These are phyloP conservation scores for Malassezia obtusa DNA, from an alignment of 1,284 basidiomycete genomes.

Conservation along the genomic window DNA sequence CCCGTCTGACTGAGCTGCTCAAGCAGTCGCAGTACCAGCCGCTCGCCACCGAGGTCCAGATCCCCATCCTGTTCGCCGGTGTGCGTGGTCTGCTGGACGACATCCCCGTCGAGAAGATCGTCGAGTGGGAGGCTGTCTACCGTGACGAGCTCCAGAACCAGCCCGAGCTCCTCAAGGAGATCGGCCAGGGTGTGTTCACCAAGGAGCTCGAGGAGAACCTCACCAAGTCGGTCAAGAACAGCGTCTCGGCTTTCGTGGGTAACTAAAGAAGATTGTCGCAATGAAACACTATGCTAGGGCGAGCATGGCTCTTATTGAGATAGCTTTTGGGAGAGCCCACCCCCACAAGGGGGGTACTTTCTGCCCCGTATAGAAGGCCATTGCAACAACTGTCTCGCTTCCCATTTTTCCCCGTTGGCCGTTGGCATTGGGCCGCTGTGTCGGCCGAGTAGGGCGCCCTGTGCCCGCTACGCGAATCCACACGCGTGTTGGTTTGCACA, in stretches of 20 bases:
- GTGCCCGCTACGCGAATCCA: background rate
- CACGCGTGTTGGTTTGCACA: background rate
- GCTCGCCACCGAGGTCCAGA: slow-evolving; percentile 78
- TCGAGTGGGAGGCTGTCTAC: slow-evolving; percentile 84
- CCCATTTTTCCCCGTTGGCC: too few species aligned
- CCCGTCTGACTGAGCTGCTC: slow-evolving; percentile 93
- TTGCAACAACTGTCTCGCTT: too few species aligned
- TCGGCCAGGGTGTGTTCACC: slow-evolving; percentile 70
- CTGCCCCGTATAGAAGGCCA: too few species aligned
- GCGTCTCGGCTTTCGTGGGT: slow-evolving; percentile 37
- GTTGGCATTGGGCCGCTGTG: background rate
- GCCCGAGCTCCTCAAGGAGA: slow-evolving; percentile 53
- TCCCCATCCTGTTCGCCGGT: slow-evolving; percentile 97
- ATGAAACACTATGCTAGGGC: background rate
- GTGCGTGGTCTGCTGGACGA: slow-evolving; percentile 67
- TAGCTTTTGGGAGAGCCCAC: background rate
- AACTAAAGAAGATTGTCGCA: slow-evolving; percentile 19
- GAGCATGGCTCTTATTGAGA: background rate
- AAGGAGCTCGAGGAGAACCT: slow-evolving; percentile 79
- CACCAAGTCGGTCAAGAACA: slow-evolving; percentile 29
- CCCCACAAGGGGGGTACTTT: too few species aligned
- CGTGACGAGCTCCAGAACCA: slow-evolving; percentile 57
- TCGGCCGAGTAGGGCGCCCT: background rate
- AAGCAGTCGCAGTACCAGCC: slow-evolving; percentile 88
- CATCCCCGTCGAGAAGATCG: slow-evolving; percentile 87